Evolutionary conservation across 2,329 filamentous ascomycete genomes (phyloP).

Genomic region (Aspergillus terreus): DNA sequence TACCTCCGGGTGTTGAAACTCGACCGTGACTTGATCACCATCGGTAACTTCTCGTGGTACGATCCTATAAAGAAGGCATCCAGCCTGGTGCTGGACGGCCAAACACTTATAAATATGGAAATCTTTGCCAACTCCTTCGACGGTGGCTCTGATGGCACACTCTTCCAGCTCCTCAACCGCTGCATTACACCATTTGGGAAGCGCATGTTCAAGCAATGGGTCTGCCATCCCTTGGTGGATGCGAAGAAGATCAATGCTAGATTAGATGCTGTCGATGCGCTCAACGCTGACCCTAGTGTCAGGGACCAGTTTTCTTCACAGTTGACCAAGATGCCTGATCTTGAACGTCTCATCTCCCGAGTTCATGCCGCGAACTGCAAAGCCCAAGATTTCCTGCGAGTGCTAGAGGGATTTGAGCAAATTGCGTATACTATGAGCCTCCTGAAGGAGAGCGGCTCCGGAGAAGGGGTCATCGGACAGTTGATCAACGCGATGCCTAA

Average conservation of each 20-base stretch:
- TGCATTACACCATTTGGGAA: slow-evolving; percentile 98
- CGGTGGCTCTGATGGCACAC: slow-evolving; percentile 76
- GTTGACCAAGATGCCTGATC: slow-evolving; percentile 85
- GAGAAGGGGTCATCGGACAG: slow-evolving; percentile 77
- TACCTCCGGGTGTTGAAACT: slow-evolving; percentile 86
- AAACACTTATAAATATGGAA: slow-evolving; percentile 97
- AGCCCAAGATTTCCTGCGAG: slow-evolving; percentile 86
- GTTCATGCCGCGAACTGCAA: slow-evolving; percentile 90
- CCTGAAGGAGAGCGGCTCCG: slow-evolving; percentile 68
- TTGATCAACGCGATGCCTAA: slow-evolving; percentile 84
- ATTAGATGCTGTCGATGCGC: slow-evolving; percentile 86
- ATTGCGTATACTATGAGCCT: slow-evolving; percentile 92
- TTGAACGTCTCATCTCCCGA: slow-evolving; percentile 89
- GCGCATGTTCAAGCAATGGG: slow-evolving; percentile 91
- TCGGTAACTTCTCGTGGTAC: slow-evolving; percentile 88
- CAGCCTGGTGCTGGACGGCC: slow-evolving; percentile 87
- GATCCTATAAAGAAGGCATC: slow-evolving; percentile 87
- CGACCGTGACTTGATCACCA: slow-evolving; percentile 78
- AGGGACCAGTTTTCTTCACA: slow-evolving; percentile 86
- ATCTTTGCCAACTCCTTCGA: slow-evolving; percentile 92
- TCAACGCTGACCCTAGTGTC: slow-evolving; percentile 76
- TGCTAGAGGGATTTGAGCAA: slow-evolving; percentile 94
- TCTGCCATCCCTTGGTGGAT: slow-evolving; percentile 90
- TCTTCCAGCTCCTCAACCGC: slow-evolving; percentile 86
- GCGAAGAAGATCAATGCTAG: slow-evolving; percentile 85